Evolutionary conservation across 805 yeast species (phyloP).

Genomic region (Danielia reshetovae): DNA sequence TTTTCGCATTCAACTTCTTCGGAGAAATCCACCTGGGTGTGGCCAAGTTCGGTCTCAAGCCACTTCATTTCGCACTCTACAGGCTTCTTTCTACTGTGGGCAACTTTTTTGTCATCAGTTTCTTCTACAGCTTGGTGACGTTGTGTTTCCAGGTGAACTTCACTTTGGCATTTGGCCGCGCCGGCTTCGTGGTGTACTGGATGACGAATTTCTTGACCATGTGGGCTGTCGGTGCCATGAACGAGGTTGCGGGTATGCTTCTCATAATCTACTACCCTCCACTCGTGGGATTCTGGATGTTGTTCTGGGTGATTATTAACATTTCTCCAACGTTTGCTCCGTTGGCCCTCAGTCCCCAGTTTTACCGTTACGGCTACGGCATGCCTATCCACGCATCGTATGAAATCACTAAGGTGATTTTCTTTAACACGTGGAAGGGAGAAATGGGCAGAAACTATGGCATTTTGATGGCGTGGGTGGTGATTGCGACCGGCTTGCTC

Average conservation of each 20-base stretch:
- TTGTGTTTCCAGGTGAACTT: conserved; percentile 67
- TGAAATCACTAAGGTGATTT: conserved; percentile 56
- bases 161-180: conserved; percentile 53
- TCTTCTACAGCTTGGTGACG: conserved; percentile 56
- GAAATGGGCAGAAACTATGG: conserved; percentile 59
- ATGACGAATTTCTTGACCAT: conserved; percentile 61
- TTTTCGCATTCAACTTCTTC: conserved; percentile 66
- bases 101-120: conserved; percentile 53
- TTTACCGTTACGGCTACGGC: conserved; percentile 63
- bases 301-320: conserved; percentile 66
- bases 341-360: conserved; percentile 50
- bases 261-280: conserved; percentile 57
- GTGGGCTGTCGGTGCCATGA: conserved; percentile 74
- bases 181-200: conserved; percentile 77
- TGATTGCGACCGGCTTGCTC: conserved; percentile 39
- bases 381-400: conserved; percentile 66
- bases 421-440: conserved; percentile 55
- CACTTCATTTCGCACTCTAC: conserved; percentile 46
- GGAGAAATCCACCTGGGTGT: conserved; percentile 48
- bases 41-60: conserved; percentile 40
- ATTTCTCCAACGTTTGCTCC: conserved; percentile 69
- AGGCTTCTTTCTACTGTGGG: conserved; percentile 48
- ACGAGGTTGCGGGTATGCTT: conserved; percentile 59
- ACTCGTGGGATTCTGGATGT: conserved; percentile 64
- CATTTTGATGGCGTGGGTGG: conserved; percentile 58